Base-by-base conservation (phyloP, 129 eudicot genomes). In the Helianthus tuberosus region DNA sequence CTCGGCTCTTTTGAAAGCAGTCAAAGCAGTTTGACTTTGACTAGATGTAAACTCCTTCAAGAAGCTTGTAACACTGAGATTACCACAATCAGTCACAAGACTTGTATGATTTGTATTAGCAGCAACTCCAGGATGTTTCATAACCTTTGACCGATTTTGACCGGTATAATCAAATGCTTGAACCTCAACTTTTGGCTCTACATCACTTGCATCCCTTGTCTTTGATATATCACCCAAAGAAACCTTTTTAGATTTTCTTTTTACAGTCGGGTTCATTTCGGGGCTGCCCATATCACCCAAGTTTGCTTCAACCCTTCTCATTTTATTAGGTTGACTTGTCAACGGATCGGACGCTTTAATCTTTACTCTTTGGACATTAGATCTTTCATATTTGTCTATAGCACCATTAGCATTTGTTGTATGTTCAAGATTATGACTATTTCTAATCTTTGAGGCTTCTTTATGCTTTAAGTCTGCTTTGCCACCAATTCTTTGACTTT, bases 1-100 rank as follows among this genome's bases (percentile, higher is more conserved):
- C 79, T 86, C 89, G 25, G 99, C 99, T 87, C 90, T 88, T 75
- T 71, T 85, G 76, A 91, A 76, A 78, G 80, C 84, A 73, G 73
- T 68, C 73, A 80, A 35, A 75, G 88, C 89, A 64, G 80, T 78
- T 66, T 69, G 83, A 73, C 80, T 36, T 66, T 66, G 84, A 75
- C 80, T 36, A 51, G 88, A 66, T 75, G 66, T 39, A 49, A 86
- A 82, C 71, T 80, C 86, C 77, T 76, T 86, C 70, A 79, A 69
- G 66, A 78, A 76, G 74, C 82, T 84, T 48, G 69, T 49, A 50
- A 72, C 86, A 74, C 70, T 61, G 16, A 52, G 71, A 69, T 79
- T 82, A 54, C 81, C 69, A 48, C 60, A 75, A 43, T 80, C 80
- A 52, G 83, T 66, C 41, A 25, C 85, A 47, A 70, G 49, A 55